These are phyloP conservation scores for Ascochyta viciae-villosae DNA, from an alignment of 2,329 filamentous ascomycete species.

Conservation along the genomic window DNA sequence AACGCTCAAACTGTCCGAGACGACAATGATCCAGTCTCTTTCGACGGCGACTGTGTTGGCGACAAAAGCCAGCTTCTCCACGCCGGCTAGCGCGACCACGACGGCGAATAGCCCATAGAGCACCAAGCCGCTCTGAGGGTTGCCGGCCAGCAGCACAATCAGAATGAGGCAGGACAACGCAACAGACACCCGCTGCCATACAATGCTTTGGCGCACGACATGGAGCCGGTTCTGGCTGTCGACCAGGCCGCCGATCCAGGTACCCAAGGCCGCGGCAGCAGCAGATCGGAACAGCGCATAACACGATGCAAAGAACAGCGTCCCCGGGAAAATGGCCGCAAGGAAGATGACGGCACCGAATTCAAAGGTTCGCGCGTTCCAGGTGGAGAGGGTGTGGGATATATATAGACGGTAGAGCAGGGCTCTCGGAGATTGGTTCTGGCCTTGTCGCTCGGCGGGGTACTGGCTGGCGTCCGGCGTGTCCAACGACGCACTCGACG, in stretches of 20 bases:
- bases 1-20: slow-evolving; percentile 49
- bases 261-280: slow-evolving; percentile 65
- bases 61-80: slow-evolving; percentile 71
- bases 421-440: slow-evolving; percentile 14
- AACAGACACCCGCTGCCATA: slow-evolving; percentile 46
- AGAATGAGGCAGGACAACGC: slow-evolving; percentile 43
- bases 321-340: slow-evolving; percentile 56
- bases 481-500: slow-evolving; percentile 11
- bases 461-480: slow-evolving; percentile 1
- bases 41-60: slow-evolving; percentile 74
- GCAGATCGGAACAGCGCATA: slow-evolving; percentile 70
- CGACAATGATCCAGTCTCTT: slow-evolving; percentile 71
- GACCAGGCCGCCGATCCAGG: slow-evolving; percentile 65
- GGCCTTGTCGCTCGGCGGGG: slow-evolving; percentile 8
- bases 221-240: slow-evolving; percentile 58
- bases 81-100: slow-evolving; percentile 65
- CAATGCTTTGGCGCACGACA: slow-evolving; percentile 51
- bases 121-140: slow-evolving; percentile 13
- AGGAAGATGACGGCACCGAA: slow-evolving; percentile 60
- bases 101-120: slow-evolving; percentile 41
- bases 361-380: slow-evolving; percentile 59
- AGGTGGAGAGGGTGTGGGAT: slow-evolving; percentile 58
- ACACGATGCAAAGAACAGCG: slow-evolving; percentile 70
- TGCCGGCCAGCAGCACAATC: slow-evolving; percentile 23
- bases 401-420: slow-evolving; percentile 50